Percentiles rank a stretch among this genome's conserved stretches.
phyloP scores from a whole-genome alignment of 169 alveolate genomes.

The Eimeria acervulina region DNA sequence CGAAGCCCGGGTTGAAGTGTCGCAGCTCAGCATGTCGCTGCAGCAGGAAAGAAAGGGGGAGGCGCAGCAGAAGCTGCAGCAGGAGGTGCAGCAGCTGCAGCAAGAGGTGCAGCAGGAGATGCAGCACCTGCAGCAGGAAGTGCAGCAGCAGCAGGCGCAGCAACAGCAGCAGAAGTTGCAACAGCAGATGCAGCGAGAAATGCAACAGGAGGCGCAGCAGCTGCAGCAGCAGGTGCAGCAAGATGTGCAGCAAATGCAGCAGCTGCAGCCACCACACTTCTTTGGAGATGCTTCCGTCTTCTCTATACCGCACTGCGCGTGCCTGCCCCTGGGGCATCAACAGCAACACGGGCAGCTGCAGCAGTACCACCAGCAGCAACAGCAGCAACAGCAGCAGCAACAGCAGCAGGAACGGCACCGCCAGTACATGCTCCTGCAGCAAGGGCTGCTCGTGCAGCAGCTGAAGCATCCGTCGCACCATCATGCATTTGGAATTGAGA shows the following conservation, averaged over 20 bases:
- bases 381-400: not conserved
- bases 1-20: not conserved
- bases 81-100: slow-evolving; percentile 12
- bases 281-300: not conserved
- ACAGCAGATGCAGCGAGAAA: not conserved
- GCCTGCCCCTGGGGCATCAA: not conserved
- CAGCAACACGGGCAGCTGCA: not conserved
- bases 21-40: not conserved
- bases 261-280: not conserved
- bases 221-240: slow-evolving; percentile 33
- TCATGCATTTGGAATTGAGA: not conserved
- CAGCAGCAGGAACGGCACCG: slow-evolving; percentile 4
- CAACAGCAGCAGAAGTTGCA: not conserved
- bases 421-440: not conserved
- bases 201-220: not conserved
- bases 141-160: not conserved
- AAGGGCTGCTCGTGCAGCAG: not conserved
- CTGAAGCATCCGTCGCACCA: not conserved
- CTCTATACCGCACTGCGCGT: not conserved
- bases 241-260: not conserved
- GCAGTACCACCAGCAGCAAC: not conserved
- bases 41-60: not conserved
- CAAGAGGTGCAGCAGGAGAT: not conserved
- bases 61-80: not conserved
- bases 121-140: not conserved